Evolutionary conservation across 2,329 filamentous ascomycete genomes (phyloP).

Genomic region (Epichloe bromicola): DNA sequence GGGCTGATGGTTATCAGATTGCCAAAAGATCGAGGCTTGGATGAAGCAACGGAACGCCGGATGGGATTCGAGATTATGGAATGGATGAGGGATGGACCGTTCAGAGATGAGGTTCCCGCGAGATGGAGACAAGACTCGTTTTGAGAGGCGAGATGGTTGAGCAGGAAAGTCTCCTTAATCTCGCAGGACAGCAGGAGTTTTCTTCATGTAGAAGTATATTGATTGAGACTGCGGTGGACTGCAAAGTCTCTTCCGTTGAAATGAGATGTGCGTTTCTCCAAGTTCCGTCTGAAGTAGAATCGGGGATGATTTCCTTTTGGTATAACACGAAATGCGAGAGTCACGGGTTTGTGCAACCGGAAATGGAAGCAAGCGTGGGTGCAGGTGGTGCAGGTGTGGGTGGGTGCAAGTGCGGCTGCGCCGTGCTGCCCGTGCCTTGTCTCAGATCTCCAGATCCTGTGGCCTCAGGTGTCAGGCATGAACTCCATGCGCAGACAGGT

Average conservation of each 20-base stretch:
- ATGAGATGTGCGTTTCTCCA: neutral
- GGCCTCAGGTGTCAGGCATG: neutral
- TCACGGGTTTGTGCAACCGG: neutral
- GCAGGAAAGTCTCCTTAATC: neutral
- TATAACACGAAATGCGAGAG: neutral
- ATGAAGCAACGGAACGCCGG: constrained; percentile 58
- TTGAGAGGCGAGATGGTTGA: neutral
- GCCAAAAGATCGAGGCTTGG: constrained; percentile 31
- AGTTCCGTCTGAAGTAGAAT: too few relatives aligned
- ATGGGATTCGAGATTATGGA: constrained; percentile 82
- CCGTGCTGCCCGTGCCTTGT: neutral
- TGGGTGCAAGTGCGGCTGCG: neutral
- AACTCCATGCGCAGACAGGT: too few relatives aligned
- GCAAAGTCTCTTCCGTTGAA: too few relatives aligned
- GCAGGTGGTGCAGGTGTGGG: neutral
- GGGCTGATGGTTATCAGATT: constrained; percentile 43
- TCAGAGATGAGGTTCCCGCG: constrained; percentile 17
- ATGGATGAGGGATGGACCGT: constrained; percentile 48
- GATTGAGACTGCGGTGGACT: too few relatives aligned
- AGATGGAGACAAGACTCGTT: constrained; percentile 8
- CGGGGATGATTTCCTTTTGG: too few relatives aligned
- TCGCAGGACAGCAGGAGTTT: too few relatives aligned
- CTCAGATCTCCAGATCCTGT: neutral
- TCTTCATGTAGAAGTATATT: too few relatives aligned
- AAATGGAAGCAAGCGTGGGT: neutral